phyloP scores from a whole-genome alignment of 306 rosid genomes.

The Comarum palustre region DNA sequence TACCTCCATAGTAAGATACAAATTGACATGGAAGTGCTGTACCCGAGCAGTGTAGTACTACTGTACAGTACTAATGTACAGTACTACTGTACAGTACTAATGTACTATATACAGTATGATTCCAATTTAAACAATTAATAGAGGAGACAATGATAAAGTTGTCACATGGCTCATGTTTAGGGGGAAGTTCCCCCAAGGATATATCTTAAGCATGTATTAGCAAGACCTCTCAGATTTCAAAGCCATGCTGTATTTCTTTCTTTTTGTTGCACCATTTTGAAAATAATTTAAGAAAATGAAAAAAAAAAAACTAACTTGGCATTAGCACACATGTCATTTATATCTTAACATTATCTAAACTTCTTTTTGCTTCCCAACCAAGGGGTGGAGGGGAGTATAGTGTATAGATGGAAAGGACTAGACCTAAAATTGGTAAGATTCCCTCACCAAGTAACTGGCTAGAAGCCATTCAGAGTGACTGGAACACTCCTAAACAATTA shows the following conservation, averaged over 20 bases:
- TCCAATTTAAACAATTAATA: conserved; percentile 5
- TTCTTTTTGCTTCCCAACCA: not conserved
- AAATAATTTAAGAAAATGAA: not conserved
- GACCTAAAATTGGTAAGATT: not conserved
- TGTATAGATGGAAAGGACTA: not conserved
- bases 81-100: too few relatives aligned
- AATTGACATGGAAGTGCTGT: not conserved
- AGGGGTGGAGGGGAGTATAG: not conserved
- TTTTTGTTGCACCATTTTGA: not conserved
- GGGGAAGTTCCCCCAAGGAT: not conserved
- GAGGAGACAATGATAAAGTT: conserved; percentile 12
- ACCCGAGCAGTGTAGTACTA: not conserved
- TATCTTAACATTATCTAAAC: not conserved
- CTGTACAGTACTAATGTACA: not conserved
- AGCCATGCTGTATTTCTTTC: not conserved
- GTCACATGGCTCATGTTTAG: conserved; percentile 5
- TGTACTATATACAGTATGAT: not conserved
- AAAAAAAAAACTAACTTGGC: not conserved
- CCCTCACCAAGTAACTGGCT: not conserved
- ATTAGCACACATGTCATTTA: not conserved
- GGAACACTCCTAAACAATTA: not conserved
- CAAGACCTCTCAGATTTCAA: not conserved
- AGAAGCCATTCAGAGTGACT: not conserved
- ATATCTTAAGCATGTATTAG: not conserved
- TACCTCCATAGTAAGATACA: not conserved